Evolutionary conservation across 2,329 filamentous ascomycete genomes (phyloP).

Genomic region (Fusarium luffae): DNA sequence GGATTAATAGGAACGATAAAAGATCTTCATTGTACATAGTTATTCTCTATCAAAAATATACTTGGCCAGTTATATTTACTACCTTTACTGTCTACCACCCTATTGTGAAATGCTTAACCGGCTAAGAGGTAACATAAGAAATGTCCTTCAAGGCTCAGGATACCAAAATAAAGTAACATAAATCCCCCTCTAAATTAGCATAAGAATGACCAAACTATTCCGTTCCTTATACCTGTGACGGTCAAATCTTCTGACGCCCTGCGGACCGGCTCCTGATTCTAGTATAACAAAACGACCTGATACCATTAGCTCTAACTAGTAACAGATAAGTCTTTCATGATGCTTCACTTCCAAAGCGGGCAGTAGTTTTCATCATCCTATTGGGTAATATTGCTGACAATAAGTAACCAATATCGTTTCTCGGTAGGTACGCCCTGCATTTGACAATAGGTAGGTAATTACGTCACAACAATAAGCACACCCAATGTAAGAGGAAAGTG

Average conservation of each 20-base stretch:
- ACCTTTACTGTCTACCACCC: background rate
- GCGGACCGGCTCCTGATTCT: background rate
- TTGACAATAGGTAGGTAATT: background rate
- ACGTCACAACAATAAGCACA: conserved; percentile 3
- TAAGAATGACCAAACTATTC: too few species aligned
- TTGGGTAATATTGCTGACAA: background rate
- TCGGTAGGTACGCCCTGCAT: background rate
- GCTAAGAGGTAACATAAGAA: too few species aligned
- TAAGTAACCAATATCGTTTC: background rate
- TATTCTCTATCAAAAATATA: background rate
- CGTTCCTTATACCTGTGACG: too few species aligned
- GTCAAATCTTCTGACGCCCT: too few species aligned
- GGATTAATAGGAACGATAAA: background rate
- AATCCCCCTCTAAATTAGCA: too few species aligned
- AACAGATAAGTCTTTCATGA: background rate
- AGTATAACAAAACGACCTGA: background rate
- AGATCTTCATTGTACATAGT: conserved; percentile 19
- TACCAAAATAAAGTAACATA: too few species aligned
- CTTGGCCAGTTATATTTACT: background rate
- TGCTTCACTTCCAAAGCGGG: too few species aligned
- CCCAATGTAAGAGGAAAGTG: background rate
- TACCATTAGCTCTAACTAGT: background rate
- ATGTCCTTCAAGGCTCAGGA: too few species aligned
- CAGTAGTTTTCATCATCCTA: background rate
- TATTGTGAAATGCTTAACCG: background rate